Base-by-base conservation (phyloP, 73 alveolate genomes). In the Tetrahymena thermophila region DNA sequence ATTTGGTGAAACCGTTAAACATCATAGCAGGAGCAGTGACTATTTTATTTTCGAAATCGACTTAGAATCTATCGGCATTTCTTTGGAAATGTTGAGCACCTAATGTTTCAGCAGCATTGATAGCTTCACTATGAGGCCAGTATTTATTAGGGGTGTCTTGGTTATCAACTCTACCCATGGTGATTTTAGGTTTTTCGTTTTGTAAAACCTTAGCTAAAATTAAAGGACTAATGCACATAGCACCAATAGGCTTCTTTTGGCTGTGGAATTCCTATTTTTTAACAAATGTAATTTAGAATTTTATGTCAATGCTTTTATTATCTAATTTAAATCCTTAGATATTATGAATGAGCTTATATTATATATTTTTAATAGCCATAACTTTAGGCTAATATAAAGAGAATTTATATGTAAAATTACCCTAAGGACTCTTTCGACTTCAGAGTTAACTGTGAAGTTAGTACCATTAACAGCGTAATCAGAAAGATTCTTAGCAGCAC, bases 401-500 rank as follows among this genome's bases (percentile, higher is more conserved):
- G 15, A 19, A 15, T 19, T 50, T 50, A 16, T 16, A 71, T 31
- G 1, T 28, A 19, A 1, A 28, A 71, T 71, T 71, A 71, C 89
- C 37, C 35, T 38, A 34, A 96, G 95, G 35, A 84, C 98, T 94
- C 94, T 94, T 34, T 94, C 93, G 35, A 97, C 94, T 19, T 96
- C 97, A 28, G 94, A 50, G 50, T 97, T 85, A 7, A 97, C 98
- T 19, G 42, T 83, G 97, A 96, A 95, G 16, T 93, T 95, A 58
- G 98, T 97, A 37, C 98, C 98, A 94, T 96, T 93, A 56, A 85
- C 56, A 8, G 96, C 98, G 43, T 93, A 97, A 55, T 85, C 93
- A 55, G 97, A 94, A 40, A 97, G 96, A 58, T 96, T 96, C 85
- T 96, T 97, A 43, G 98, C 98, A 43, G 96, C 96, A 85, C 98